A percentile compares a stretch with the other conserved stretches of the same genome.
phyloP scores from a whole-genome alignment of 306 rosid genomes.

The Pterocarpus macrocarpus region DNA sequence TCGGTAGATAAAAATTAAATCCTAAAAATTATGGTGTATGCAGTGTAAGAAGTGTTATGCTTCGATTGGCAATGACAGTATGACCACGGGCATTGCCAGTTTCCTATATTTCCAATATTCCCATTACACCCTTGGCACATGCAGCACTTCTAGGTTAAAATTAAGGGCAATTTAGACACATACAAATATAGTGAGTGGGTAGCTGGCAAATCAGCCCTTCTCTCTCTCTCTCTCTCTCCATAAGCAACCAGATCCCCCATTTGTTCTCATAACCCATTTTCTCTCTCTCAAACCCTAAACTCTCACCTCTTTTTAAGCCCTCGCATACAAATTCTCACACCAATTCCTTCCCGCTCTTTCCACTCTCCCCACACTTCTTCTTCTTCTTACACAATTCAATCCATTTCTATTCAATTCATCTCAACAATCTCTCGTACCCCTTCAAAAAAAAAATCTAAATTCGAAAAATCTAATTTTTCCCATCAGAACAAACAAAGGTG shows the following conservation, averaged over 20 bases:
- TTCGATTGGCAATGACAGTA: neutral
- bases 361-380: neutral
- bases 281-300: neutral
- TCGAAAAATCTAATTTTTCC: conserved; percentile 24
- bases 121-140: neutral
- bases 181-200: neutral
- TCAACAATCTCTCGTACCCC: neutral
- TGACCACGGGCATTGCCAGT: neutral
- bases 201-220: conserved; percentile 15
- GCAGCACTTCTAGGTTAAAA: neutral
- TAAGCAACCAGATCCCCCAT: neutral
- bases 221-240: neutral
- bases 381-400: neutral
- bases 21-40: too few relatives aligned
- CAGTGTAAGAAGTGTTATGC: neutral
- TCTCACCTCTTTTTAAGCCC: conserved; percentile 46
- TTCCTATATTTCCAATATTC: neutral
- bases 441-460: neutral
- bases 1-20: too few relatives aligned
- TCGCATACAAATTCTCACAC: conserved; percentile 34
- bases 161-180: neutral
- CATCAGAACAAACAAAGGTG: conserved; percentile 30
- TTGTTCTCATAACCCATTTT: conserved; percentile 15
- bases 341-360: conserved; percentile 60
- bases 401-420: conserved; percentile 3